phyloP scores from a whole-genome alignment of 1,284 basidiomycete species.

The Ustilago vetiveriae region DNA sequence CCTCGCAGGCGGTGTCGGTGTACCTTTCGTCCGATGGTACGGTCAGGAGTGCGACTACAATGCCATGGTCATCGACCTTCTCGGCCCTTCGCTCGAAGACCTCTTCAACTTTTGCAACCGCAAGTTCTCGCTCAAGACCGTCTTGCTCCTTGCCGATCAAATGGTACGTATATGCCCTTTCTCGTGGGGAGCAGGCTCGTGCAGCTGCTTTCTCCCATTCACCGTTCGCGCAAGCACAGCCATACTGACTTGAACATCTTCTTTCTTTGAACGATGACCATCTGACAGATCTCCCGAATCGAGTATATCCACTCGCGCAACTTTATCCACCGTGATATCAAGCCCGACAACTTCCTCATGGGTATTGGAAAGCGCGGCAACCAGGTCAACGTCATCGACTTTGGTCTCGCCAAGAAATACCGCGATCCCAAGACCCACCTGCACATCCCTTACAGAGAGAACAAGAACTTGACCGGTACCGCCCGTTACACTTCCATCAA shows the following conservation, averaged over 20 bases:
- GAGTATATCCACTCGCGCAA: conserved; percentile 99
- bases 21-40: conserved; percentile 98
- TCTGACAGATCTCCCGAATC: conserved; percentile 87
- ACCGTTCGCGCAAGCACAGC: not conserved
- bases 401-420: conserved; percentile 99
- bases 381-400: conserved; percentile 99
- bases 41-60: conserved; percentile 99
- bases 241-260: not conserved
- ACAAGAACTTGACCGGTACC: conserved; percentile 99
- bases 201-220: not conserved
- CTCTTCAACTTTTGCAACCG: conserved; percentile 99
- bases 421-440: conserved; percentile 99
- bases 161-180: conserved; percentile 73
- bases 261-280: not conserved
- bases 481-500: conserved; percentile 99
- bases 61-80: conserved; percentile 97
- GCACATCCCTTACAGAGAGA: conserved; percentile 99
- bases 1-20: conserved; percentile 95
- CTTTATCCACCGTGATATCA: conserved; percentile 99
- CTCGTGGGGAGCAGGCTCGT: not conserved
- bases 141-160: conserved; percentile 94
- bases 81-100: conserved; percentile 96
- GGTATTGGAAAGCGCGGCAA: conserved; percentile 99
- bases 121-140: conserved; percentile 97
- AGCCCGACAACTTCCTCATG: conserved; percentile 99